phyloP scores from a whole-genome alignment of 257 asterid genomes.

The Knoxia roxburghii region DNA sequence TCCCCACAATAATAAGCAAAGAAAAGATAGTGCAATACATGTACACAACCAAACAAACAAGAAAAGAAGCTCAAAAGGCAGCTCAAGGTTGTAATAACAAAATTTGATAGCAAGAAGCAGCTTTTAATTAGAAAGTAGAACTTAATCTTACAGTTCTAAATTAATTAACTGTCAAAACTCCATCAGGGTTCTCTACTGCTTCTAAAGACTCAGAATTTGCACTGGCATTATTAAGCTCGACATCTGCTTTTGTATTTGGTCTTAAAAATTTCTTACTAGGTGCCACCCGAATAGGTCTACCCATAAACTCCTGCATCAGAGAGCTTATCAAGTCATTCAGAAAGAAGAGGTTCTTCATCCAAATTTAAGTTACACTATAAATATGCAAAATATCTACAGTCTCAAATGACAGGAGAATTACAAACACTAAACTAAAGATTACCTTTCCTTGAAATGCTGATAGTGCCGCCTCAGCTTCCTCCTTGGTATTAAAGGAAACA shows the following conservation, averaged over 20 bases:
- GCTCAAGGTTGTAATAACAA: conserved; percentile 9
- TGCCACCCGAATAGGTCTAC: conserved; percentile 65
- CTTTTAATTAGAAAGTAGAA: conserved; percentile 1
- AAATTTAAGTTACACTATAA: background rate
- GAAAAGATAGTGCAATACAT: background rate
- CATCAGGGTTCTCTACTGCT: conserved; percentile 14
- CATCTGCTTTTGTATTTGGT: conserved; percentile 46
- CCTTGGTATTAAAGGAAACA: conserved; percentile 71
- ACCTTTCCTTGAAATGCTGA: conserved; percentile 70
- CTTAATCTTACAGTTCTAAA: conserved; percentile 26
- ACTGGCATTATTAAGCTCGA: conserved; percentile 33
- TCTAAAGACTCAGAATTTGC: conserved; percentile 20
- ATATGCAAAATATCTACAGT: background rate
- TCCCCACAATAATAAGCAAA: background rate
- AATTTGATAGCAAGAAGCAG: conserved; percentile 7
- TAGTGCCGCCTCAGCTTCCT: conserved; percentile 69
- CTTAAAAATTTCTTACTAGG: conserved; percentile 62
- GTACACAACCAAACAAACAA: background rate
- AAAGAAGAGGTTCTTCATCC: background rate
- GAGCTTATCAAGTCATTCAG: conserved; percentile 2
- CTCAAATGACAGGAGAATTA: background rate
- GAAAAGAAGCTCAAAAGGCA: conserved; percentile 3
- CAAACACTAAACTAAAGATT: conserved; percentile 10
- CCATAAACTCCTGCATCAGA: conserved; percentile 77
- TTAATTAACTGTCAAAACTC: conserved; percentile 20